These are phyloP conservation scores for Solanum phureja DNA, from an alignment of 257 asterid genomes.

Conservation along the genomic window DNA sequence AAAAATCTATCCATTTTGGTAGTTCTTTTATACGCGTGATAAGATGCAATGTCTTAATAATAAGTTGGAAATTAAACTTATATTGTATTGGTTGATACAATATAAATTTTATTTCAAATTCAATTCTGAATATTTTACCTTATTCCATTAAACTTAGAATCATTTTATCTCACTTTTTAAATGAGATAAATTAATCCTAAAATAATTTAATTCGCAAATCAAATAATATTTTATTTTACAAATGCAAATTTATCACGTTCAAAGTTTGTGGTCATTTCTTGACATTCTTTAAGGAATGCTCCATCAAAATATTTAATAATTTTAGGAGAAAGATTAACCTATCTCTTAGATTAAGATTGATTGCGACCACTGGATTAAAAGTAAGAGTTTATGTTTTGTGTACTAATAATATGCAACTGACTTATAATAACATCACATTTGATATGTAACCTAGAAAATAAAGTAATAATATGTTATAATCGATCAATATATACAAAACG, in stretches of 20 bases:
- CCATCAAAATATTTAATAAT: neutral
- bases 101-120: neutral
- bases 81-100: neutral
- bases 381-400: neutral
- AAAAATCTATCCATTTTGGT: neutral
- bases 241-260: neutral
- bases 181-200: neutral
- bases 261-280: neutral
- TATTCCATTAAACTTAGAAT: neutral
- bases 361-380: neutral
- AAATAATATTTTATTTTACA: neutral
- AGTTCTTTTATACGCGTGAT: fast-evolving
- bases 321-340: neutral
- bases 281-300: neutral
- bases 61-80: neutral
- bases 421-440: neutral
- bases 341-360: neutral
- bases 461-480: neutral
- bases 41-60: neutral
- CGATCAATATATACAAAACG: neutral
- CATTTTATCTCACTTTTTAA: neutral
- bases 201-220: neutral
- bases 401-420: neutral
- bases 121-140: neutral
- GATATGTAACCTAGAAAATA: neutral